Percentiles rank a stretch among this genome's conserved stretches.
phyloP scores from a whole-genome alignment of 495 filamentous ascomycete genomes.

The Neurospora sublineolata region DNA sequence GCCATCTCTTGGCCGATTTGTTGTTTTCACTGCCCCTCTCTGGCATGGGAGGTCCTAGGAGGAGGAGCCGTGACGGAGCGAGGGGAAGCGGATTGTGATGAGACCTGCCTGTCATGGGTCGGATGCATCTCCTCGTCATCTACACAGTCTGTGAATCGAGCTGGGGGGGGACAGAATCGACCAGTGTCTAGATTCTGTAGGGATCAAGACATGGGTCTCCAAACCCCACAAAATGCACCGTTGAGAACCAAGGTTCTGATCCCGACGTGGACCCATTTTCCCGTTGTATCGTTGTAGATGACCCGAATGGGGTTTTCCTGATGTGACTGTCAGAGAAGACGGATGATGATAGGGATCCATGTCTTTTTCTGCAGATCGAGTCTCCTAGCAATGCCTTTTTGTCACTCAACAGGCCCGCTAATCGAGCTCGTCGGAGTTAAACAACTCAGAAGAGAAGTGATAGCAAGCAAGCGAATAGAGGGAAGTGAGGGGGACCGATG shows the following conservation, averaged over 20 bases:
- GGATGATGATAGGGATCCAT: not conserved
- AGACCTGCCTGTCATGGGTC: not conserved
- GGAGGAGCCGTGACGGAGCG: not conserved
- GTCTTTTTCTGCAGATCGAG: not conserved
- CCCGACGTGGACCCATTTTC: not conserved
- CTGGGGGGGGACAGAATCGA: not conserved
- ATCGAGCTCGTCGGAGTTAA: not conserved
- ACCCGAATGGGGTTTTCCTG: not conserved
- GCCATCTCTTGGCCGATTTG: not conserved
- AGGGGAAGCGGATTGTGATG: not conserved
- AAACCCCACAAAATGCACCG: not conserved
- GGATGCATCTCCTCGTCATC: not conserved
- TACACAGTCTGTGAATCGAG: not conserved
- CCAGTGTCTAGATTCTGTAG: not conserved
- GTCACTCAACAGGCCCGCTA: not conserved
- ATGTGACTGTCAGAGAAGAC: not conserved
- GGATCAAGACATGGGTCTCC: not conserved
- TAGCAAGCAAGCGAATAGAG: not conserved
- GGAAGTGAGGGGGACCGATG: not conserved
- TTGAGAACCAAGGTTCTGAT: not conserved
- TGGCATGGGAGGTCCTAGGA: not conserved
- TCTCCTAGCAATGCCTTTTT: not conserved
- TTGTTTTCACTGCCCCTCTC: not conserved
- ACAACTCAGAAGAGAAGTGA: not conserved
- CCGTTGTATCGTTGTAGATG: not conserved